Evolutionary conservation across 1,284 basidiomycete species (phyloP).

Genomic region (Trichosporon sp.): DNA sequence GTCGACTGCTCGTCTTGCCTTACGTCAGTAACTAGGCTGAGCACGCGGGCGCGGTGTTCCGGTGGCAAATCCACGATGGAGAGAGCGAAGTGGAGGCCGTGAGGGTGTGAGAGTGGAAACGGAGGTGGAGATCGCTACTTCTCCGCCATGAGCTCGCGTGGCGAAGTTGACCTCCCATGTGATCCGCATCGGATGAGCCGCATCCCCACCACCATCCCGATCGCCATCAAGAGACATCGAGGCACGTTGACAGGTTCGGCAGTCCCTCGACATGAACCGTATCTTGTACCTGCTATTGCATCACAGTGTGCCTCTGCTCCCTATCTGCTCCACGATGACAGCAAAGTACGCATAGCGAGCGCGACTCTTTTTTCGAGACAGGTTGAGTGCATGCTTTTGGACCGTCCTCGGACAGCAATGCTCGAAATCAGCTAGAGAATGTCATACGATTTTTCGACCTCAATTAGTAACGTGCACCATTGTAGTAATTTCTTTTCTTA

Average conservation of each 20-base stretch:
- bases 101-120: too few relatives aligned
- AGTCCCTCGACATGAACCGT: background rate
- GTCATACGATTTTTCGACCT: too few relatives aligned
- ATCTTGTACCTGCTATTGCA: background rate
- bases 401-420: too few relatives aligned
- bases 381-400: too few relatives aligned
- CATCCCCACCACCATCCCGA: background rate
- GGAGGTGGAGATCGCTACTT: background rate
- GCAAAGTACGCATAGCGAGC: background rate
- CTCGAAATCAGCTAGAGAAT: too few relatives aligned
- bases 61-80: background rate
- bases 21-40: background rate
- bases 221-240: background rate
- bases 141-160: background rate
- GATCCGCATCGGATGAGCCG: too few relatives aligned
- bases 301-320: background rate
- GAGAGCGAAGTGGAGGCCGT: background rate
- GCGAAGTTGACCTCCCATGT: background rate
- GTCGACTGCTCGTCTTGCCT: background rate
- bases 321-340: background rate
- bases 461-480: background rate
- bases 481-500: background rate
- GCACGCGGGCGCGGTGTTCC: background rate
- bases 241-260: background rate
- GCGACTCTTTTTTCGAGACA: background rate